Conservation (phyloP, 805 yeast species). For the Saturnispora galanensis region DNA sequence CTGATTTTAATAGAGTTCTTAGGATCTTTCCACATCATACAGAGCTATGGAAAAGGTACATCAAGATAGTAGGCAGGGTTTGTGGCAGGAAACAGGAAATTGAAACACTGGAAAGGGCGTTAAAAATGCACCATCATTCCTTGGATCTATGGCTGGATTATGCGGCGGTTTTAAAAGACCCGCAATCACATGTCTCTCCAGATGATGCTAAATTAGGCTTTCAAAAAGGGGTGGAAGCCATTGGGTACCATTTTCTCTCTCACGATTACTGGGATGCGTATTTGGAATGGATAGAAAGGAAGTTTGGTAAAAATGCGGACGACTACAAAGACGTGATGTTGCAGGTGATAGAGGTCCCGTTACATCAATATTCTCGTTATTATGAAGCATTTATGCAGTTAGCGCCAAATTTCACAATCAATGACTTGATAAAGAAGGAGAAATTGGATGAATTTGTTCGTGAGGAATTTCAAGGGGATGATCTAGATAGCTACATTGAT, state of each 20-base stretch:
- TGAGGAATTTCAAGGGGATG: constrained; percentile 1
- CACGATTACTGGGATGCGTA: constrained; percentile 79
- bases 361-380: constrained; percentile 80
- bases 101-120: constrained; percentile 33
- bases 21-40: constrained; percentile 45
- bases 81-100: constrained; percentile 46
- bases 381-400: constrained; percentile 40
- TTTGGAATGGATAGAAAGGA: constrained; percentile 46
- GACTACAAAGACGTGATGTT: constrained; percentile 34
- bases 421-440: constrained; percentile 24
- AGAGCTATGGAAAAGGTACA: constrained; percentile 57
- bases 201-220: constrained; percentile 34
- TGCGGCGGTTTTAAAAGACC: constrained; percentile 38
- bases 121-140: constrained; percentile 44
- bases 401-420: constrained; percentile 27
- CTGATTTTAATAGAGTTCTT: constrained; percentile 35
- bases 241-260: constrained; percentile 68
- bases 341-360: constrained; percentile 47
- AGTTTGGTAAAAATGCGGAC: constrained; percentile 26
- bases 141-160: constrained; percentile 65
- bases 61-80: constrained; percentile 44
- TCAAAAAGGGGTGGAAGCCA: constrained; percentile 34
- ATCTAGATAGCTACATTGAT: constrained; percentile 8
- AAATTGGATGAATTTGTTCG: constrained; percentile 23
- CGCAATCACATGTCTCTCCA: constrained; percentile 25